phyloP scores from a whole-genome alignment of 257 asterid genomes.

The Solanum neorickii region DNA sequence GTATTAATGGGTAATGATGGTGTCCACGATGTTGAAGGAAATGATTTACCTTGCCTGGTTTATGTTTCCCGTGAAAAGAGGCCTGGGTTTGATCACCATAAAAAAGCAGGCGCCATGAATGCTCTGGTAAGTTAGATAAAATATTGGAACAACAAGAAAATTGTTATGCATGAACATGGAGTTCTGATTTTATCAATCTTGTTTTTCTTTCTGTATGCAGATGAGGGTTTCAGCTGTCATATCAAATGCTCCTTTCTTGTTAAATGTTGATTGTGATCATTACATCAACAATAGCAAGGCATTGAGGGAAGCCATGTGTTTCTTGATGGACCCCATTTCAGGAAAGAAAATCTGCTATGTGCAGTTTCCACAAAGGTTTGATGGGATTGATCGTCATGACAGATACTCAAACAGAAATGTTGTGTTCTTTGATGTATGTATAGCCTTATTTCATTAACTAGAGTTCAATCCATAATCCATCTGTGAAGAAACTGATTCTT shows the following conservation, averaged over 20 bases:
- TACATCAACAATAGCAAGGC: slow-evolving; percentile 93
- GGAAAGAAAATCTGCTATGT: slow-evolving; percentile 89
- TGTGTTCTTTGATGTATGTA: slow-evolving; percentile 85
- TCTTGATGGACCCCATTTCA: slow-evolving; percentile 90
- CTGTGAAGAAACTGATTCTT: slow-evolving; percentile 5
- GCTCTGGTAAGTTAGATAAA: slow-evolving; percentile 39
- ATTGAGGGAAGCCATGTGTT: slow-evolving; percentile 89
- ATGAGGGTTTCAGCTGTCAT: slow-evolving; percentile 89
- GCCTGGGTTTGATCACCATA: slow-evolving; percentile 89
- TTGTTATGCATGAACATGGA: neutral
- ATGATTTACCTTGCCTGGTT: slow-evolving; percentile 56
- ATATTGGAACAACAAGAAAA: neutral
- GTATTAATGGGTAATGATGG: slow-evolving; percentile 78
- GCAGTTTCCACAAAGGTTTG: slow-evolving; percentile 92
- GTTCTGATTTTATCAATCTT: neutral
- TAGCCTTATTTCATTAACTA: neutral
- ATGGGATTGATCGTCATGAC: slow-evolving; percentile 81
- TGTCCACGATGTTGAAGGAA: slow-evolving; percentile 54
- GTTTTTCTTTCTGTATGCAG: slow-evolving; percentile 20
- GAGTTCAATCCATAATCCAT: neutral
- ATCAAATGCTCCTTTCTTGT: slow-evolving; percentile 82
- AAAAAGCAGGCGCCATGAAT: slow-evolving; percentile 97
- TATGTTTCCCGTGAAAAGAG: slow-evolving; percentile 94
- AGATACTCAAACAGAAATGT: slow-evolving; percentile 85
- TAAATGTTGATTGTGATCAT: slow-evolving; percentile 91